These are phyloP conservation scores for Euphorbia corollata DNA, from an alignment of 441 rosid species.

Conservation along the genomic window DNA sequence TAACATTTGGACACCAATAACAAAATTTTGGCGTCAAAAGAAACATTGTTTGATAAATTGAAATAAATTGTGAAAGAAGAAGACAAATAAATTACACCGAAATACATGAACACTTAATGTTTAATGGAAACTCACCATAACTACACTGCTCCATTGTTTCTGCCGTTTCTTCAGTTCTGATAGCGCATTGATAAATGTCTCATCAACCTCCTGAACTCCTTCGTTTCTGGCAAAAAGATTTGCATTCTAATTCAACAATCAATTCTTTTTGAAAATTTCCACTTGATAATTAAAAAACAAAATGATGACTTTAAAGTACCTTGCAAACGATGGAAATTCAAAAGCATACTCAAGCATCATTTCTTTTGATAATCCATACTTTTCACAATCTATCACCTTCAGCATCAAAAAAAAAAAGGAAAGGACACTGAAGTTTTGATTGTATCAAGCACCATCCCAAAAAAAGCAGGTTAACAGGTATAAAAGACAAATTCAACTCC, in stretches of 20 bases:
- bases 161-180: conserved; percentile 58
- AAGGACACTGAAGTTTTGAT: conserved; percentile 14
- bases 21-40: not conserved
- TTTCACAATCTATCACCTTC: conserved; percentile 38
- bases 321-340: conserved; percentile 48
- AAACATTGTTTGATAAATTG: not conserved
- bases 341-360: conserved; percentile 46
- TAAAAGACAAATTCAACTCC: not conserved
- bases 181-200: conserved; percentile 45
- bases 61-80: not conserved
- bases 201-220: conserved; percentile 35
- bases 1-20: not conserved
- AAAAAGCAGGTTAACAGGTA: not conserved
- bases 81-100: not conserved
- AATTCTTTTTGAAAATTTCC: conserved; percentile 16
- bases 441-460: conserved; percentile 1
- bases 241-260: conserved; percentile 28
- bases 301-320: conserved; percentile 34
- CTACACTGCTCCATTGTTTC: conserved; percentile 52
- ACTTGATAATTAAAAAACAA: conserved; percentile 8
- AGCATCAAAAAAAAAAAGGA: conserved; percentile 4
- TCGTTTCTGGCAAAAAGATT: conserved; percentile 42
- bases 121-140: conserved; percentile 49
- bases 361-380: conserved; percentile 38
- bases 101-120: not conserved